phyloP scores from a whole-genome alignment of 305 asterid species.

The Fraxinus latifolia region DNA sequence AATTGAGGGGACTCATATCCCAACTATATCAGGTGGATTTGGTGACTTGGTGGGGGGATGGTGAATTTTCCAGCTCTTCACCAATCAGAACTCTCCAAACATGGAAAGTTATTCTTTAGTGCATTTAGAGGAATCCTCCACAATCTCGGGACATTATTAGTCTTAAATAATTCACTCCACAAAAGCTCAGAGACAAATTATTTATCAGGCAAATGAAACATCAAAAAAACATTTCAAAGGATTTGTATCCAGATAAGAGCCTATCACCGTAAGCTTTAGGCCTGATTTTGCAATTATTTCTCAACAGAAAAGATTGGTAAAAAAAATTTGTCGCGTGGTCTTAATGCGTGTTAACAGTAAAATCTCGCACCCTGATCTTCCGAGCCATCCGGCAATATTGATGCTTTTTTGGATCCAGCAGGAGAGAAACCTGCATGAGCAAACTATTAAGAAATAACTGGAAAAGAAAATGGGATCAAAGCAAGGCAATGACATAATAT shows the following conservation, averaged over 20 bases:
- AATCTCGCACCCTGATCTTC: conserved; percentile 55
- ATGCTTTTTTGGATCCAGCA: conserved; percentile 48
- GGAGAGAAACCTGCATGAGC: conserved; percentile 59
- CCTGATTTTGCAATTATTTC: background rate
- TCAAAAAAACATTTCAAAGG: background rate
- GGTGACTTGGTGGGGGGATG: background rate
- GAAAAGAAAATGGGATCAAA: background rate
- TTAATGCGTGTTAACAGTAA: conserved; percentile 14
- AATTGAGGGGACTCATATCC: background rate
- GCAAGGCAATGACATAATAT: conserved; percentile 4
- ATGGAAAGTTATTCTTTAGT: background rate
- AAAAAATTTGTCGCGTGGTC: background rate
- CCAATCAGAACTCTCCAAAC: background rate
- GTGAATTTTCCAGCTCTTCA: background rate
- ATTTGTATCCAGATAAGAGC: background rate
- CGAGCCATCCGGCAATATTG: conserved; percentile 36
- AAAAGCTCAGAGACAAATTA: background rate
- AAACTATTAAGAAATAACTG: conserved; percentile 25
- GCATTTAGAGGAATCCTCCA: background rate
- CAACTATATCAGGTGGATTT: background rate
- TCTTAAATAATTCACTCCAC: background rate
- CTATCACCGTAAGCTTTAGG: background rate
- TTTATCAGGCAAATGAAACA: background rate
- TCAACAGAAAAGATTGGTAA: background rate
- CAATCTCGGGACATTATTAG: background rate